Percentiles rank a stretch among this genome's conserved stretches.
phyloP scores from a whole-genome alignment of 1,284 basidiomycete genomes.

The Psilocybe mexicana region DNA sequence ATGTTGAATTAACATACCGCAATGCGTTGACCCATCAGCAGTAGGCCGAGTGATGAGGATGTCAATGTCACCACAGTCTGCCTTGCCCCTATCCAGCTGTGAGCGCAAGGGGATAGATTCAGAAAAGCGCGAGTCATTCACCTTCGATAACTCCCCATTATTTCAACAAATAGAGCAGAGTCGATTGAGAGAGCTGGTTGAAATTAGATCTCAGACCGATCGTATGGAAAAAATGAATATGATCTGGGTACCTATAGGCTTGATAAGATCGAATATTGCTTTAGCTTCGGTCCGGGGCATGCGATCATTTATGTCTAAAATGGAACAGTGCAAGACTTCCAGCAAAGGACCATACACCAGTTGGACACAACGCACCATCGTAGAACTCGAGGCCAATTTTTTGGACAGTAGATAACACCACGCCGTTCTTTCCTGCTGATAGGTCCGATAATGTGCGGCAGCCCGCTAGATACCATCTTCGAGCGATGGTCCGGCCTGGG shows the following conservation, averaged over 20 bases:
- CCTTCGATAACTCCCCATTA: slow-evolving; percentile 92
- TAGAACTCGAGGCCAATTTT: slow-evolving; percentile 79
- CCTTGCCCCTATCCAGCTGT: slow-evolving; percentile 57
- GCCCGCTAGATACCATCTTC: slow-evolving; percentile 74
- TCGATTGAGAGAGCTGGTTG: slow-evolving; percentile 68
- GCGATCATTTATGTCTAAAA: slow-evolving; percentile 69
- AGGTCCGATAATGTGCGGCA: slow-evolving; percentile 81
- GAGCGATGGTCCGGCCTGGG: slow-evolving; percentile 62
- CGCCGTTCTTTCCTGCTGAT: slow-evolving; percentile 51
- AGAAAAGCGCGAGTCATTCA: slow-evolving; percentile 21
- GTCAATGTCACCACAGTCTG: slow-evolving; percentile 87
- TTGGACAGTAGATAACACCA: slow-evolving; percentile 67
- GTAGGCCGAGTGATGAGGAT: slow-evolving; percentile 79
- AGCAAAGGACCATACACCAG: neutral
- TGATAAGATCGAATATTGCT: slow-evolving; percentile 71
- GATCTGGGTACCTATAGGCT: slow-evolving; percentile 53
- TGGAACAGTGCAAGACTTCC: neutral
- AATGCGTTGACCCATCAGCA: slow-evolving; percentile 72
- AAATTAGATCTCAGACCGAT: neutral
- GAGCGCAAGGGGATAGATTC: neutral
- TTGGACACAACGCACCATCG: slow-evolving; percentile 49
- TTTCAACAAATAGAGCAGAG: slow-evolving; percentile 69
- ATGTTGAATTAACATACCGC: slow-evolving; percentile 40
- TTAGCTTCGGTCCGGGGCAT: slow-evolving; percentile 84
- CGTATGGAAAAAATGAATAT: neutral